Conservation (phyloP, 371 early-diverging fungal genomes). For the Cokeromyces recurvatus region DNA sequence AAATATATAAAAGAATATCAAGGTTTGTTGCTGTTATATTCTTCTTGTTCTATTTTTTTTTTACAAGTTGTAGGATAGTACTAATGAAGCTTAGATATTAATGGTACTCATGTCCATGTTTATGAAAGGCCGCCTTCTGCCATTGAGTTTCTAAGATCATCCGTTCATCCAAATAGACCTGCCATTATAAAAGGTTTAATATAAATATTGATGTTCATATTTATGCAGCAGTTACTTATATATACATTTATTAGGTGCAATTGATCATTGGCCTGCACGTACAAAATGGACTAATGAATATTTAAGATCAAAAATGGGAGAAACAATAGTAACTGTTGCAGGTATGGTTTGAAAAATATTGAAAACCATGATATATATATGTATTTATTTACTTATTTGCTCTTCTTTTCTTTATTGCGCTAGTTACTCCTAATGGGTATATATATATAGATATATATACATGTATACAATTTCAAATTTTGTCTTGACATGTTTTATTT, state of each 20-base stretch:
- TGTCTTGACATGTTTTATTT: no score
- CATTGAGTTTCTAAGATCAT: constrained; percentile 34
- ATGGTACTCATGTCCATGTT: constrained; percentile 25
- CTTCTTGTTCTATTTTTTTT: no score
- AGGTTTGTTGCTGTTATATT: constrained; percentile 18
- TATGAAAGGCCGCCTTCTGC: constrained; percentile 32
- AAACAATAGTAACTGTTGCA: constrained; percentile 57
- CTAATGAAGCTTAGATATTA: constrained; percentile 26
- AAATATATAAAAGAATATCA: constrained; percentile 40
- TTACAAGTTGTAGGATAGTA: no score
- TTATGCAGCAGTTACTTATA: no score
- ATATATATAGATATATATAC: no score
- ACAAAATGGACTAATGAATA: constrained; percentile 62
- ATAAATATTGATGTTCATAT: background rate
- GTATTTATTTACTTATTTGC: background rate
- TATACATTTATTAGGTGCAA: constrained; percentile 25
- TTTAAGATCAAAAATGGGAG: constrained; percentile 40
- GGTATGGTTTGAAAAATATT: constrained; percentile 18
- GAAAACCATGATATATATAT: background rate
- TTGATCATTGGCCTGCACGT: constrained; percentile 60
- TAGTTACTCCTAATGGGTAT: constrained; percentile 48
- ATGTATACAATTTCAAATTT: no score
- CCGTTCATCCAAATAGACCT: constrained; percentile 43
- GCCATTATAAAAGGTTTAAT: constrained; percentile 35
- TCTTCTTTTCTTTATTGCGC: no score